phyloP scores from a whole-genome alignment of 768 basidiomycete genomes.

The Filobasidium floriforme region DNA sequence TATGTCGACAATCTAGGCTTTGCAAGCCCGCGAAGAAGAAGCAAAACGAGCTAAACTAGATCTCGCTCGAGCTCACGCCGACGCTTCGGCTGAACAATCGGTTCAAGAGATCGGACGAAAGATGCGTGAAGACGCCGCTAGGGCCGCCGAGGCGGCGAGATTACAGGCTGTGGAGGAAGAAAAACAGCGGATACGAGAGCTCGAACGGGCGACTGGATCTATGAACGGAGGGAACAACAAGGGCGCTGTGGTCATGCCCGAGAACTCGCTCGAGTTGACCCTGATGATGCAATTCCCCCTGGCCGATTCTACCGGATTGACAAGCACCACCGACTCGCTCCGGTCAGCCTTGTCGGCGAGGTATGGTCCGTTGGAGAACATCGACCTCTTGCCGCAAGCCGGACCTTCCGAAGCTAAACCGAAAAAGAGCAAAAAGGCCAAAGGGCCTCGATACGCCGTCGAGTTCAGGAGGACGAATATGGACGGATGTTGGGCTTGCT shows the following conservation, averaged over 20 bases:
- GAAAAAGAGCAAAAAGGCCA: slow-evolving; percentile 29
- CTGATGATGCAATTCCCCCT: slow-evolving; percentile 37
- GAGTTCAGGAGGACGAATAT: slow-evolving; percentile 42
- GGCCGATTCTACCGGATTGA: neutral
- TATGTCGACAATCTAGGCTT: too few relatives aligned
- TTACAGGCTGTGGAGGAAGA: neutral
- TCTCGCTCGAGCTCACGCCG: slow-evolving; percentile 22
- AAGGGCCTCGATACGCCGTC: slow-evolving; percentile 35
- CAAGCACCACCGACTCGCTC: slow-evolving; percentile 8
- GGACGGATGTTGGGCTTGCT: slow-evolving; percentile 45
- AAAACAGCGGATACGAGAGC: slow-evolving; percentile 2
- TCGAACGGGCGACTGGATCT: neutral
- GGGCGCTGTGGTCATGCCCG: too few relatives aligned
- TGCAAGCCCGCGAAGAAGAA: slow-evolving; percentile 39
- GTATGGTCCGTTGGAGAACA: slow-evolving; percentile 35
- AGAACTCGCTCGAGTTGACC: slow-evolving; percentile 31
- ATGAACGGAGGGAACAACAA: neutral
- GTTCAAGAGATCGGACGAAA: slow-evolving; percentile 38
- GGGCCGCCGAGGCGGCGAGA: slow-evolving; percentile 23
- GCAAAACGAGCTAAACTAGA: slow-evolving; percentile 38
- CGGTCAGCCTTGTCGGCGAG: slow-evolving; percentile 15
- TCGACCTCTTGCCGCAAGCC: slow-evolving; percentile 29
- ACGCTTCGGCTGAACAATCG: slow-evolving; percentile 34
- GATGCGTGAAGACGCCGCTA: slow-evolving; percentile 36
- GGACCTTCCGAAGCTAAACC: neutral